A percentile compares a stretch with the other conserved stretches of the same genome.
These are phyloP conservation scores for Odontarrhena argentea DNA, from an alignment of 345 rosid species.

Conservation along the genomic window DNA sequence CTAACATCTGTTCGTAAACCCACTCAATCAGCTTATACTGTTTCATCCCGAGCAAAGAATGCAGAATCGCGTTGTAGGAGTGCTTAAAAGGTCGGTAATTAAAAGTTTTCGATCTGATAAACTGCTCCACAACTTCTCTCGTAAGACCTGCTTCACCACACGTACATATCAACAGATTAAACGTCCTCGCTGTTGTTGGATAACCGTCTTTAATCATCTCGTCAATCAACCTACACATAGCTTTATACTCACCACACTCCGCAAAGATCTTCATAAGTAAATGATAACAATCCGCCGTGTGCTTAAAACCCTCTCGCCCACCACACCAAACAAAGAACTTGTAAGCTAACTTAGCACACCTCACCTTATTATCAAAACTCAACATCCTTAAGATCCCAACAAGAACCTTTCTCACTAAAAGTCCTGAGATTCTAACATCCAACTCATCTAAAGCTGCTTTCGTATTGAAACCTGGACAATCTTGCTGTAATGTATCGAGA, in stretches of 20 bases:
- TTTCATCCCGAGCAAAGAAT: conserved; percentile 51
- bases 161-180: conserved; percentile 75
- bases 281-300: conserved; percentile 62
- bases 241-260: conserved; percentile 74
- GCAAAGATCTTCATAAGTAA: conserved; percentile 81
- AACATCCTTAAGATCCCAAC: conserved; percentile 55
- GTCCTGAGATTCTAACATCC: conserved; percentile 61
- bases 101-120: conserved; percentile 74
- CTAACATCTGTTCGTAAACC: conserved; percentile 78
- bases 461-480: conserved; percentile 73
- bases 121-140: conserved; percentile 69
- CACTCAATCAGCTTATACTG: conserved; percentile 87
- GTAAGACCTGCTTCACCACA: conserved; percentile 80
- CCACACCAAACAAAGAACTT: conserved; percentile 83
- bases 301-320: conserved; percentile 58
- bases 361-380: conserved; percentile 50
- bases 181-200: conserved; percentile 72
- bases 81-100: conserved; percentile 78
- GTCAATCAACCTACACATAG: conserved; percentile 85
- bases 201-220: conserved; percentile 84
- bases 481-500: conserved; percentile 66
- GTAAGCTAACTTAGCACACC: conserved; percentile 73
- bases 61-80: conserved; percentile 76
- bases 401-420: conserved; percentile 83
- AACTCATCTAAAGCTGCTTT: conserved; percentile 59